Evolutionary conservation across 345 rosid species (phyloP).

Genomic region (Trapa incisa): DNA sequence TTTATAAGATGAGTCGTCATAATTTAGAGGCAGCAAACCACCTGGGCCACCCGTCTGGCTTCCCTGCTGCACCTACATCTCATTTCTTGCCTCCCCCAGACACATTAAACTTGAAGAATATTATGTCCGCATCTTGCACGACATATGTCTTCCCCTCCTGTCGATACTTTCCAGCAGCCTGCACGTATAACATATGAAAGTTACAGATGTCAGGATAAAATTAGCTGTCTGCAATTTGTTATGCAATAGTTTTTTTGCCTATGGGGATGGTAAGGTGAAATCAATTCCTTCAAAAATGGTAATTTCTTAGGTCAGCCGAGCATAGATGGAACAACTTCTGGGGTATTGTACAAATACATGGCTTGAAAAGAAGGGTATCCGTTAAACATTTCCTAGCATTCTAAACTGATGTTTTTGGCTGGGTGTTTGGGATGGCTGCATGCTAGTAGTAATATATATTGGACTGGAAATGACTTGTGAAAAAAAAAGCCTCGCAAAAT

Average conservation of each 20-base stretch:
- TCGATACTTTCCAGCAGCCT: constrained; percentile 88
- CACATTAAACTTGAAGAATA: constrained; percentile 94
- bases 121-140: constrained; percentile 88
- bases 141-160: constrained; percentile 94
- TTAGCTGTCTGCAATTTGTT: neutral
- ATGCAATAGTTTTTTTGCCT: neutral
- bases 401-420: neutral
- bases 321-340: neutral
- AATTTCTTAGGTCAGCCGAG: neutral
- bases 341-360: neutral
- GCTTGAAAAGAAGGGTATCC: neutral
- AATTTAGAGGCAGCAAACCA: neutral
- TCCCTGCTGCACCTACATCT: constrained; percentile 6
- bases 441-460: neutral
- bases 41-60: neutral
- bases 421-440: neutral
- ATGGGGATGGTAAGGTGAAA: neutral
- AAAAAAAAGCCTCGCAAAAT: neutral
- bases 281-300: neutral
- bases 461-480: neutral
- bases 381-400: neutral
- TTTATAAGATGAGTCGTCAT: neutral
- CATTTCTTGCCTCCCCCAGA: constrained; percentile 98
- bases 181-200: neutral
- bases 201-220: neutral